Evolutionary conservation across 352 stramenopile species (phyloP), one percentile per base, ranked within the genome.

Genomic region (Pythium rhizo-oryzae): DNA sequence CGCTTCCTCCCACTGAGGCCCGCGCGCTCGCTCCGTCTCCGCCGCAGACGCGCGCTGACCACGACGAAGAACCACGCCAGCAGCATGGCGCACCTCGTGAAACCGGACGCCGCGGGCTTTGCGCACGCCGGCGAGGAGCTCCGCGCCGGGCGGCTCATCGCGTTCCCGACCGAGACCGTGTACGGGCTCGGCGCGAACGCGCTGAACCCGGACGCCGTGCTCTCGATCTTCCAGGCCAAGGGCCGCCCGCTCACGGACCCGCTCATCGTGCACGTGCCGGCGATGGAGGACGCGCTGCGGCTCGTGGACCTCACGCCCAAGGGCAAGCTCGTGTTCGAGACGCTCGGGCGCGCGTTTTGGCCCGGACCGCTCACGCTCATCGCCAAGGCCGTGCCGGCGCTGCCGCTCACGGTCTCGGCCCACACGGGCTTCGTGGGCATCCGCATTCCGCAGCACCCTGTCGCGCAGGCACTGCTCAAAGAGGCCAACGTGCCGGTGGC

Each of bases 161-260:
- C 94, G 9, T 99, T 99, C 80, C 97, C 97, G 11, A 99, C 97
- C n/a, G 98, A 99, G 86, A 99, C 98, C 0, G 98, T 99, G 21
- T 99, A 99, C 71, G 98, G 98, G 0, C 84, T 99, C 25, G 98
- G 98, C 28, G 98, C 97, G 51, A 98, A 99, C 67, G 98, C 98
- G 1, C 79, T 99, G 9, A 81, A 99, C 80, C 86, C 87, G 13
- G 75, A 85, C 9, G 97, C 97, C 19, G 87, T 99, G 47, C 78
- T 94, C n/a, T 90, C 89, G 65, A 99, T 99, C 74, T 99, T 99
- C 79, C 70, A 85, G 59, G 92, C 92, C 53, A 99, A 99, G 67
- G 92, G 85, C 25, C 79, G 97, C 52, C 97, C 97, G 41, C 82
- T 99, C 21, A 98, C 94, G 8, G 98, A 99, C 78, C 98, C 98